These are phyloP conservation scores for Diophrys appendiculata DNA, from an alignment of 73 alveolate genomes.

Conservation along the genomic window DNA sequence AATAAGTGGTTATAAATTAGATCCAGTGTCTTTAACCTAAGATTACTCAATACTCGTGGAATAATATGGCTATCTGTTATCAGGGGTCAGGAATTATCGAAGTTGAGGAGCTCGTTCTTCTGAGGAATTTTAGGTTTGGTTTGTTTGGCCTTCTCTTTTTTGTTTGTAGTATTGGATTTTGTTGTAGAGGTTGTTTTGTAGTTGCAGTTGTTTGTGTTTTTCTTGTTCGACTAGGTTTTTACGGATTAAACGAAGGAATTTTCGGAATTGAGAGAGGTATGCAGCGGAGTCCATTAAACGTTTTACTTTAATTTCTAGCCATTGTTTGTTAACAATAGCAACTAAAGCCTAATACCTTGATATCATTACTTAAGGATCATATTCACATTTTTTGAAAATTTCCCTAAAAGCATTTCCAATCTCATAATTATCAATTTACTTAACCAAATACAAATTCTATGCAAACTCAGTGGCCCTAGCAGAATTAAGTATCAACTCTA, in stretches of 20 bases:
- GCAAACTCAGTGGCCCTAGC: not conserved
- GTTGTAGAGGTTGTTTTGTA: constrained; percentile 1
- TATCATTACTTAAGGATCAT: not conserved
- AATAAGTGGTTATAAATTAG: not conserved
- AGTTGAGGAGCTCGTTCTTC: too few relatives aligned
- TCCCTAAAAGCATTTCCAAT: not conserved
- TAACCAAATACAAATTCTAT: not conserved
- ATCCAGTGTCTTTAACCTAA: not conserved
- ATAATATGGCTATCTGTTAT: too few relatives aligned
- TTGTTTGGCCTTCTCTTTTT: not conserved
- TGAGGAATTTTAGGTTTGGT: too few relatives aligned
- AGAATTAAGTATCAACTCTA: not conserved
- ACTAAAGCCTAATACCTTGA: constrained; percentile 1
- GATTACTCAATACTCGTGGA: too few relatives aligned
- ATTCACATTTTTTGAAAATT: constrained; percentile 4
- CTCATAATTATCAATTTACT: not conserved
- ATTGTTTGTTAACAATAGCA: not conserved
- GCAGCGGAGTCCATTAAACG: constrained; percentile 5
- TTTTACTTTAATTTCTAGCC: constrained; percentile 9
- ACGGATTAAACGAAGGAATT: not conserved
- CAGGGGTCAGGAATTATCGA: too few relatives aligned
- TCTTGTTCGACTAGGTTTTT: constrained; percentile 4
- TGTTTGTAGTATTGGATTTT: not conserved
- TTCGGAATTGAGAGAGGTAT: not conserved
- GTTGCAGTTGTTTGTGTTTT: constrained; percentile 1